Evolutionary conservation across 2,329 filamentous ascomycete species (phyloP), one percentile per base, ranked within the genome.

Genomic region (Stachybotrys chlorohalonatus): DNA sequence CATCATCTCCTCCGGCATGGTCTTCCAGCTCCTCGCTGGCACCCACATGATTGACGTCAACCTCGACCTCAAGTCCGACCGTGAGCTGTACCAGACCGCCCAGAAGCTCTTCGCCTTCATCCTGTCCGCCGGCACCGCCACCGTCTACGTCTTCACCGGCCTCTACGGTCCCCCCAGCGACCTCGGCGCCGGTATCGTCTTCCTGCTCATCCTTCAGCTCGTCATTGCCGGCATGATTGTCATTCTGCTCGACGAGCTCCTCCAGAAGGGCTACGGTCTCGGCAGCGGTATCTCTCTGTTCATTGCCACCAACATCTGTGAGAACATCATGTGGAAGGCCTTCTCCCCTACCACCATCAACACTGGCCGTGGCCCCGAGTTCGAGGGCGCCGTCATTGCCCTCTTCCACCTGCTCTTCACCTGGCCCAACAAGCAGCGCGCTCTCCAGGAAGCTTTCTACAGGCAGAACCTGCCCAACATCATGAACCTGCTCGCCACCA

Each of bases 11-110:
- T 97, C 94, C 45, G 94, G 94, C 76, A 99, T 99, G 94, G 91
- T 99, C 69, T 99, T 99, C 85, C 94, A 99, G 86, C 92, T 99
- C 69, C 89, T 99, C 63, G 94, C 94, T 70, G 94, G 94, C 71
- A 99, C 94, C 74, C 94, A 99, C 83, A 88, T 97, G 79, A 97
- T 99, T 76, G 94, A 99, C 73, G 93, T 99, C 81, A 97, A 99
- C 84, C 89, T 99, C 68, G 94, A 99, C 82, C 87, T 97, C 75
- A 99, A 99, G 84, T 94, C 93, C 74, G 94, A 99, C 77, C 94
- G 94, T 76, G 94, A 99, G 81, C 86, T 99, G 62, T 99, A 99
- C 85, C 94, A 99, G 82, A 99, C 93, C 61, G 94, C 95, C 55
- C 94, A 99, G 83, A 99, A 99, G 82, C 88, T 96, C 62, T 93